Evolutionary conservation across 805 yeast genomes (phyloP), one percentile per base, ranked within the genome.

Genomic region (Candida anglica): DNA sequence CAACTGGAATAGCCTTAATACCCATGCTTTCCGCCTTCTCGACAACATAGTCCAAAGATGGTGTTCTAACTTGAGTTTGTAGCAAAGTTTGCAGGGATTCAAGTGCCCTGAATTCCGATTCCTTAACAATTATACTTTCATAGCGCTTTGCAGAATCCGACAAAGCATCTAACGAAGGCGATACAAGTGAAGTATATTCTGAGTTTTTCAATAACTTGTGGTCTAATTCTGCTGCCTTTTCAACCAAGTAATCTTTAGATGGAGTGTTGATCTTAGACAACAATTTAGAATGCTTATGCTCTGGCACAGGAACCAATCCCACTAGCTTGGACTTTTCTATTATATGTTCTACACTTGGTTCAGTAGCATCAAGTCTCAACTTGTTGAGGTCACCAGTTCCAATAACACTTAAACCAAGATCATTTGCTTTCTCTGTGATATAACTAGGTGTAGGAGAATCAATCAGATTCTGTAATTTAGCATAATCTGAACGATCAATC

Each of bases 1-100:
- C 10, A 6, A 10, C 15, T 3, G 38, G 28, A 11, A 45, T 11
- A 1, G 33, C 32, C 3, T 35, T 28, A 23, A 36, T 20, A 21
- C 44, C 42, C 10, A 33, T 24, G 24, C 46, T 56, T 19, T 37
- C 33, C 5, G 57, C 60, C 48, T 51, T 49, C n/a, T 49, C 53
- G 4, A 43, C 53, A 3, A 60, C 48, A 6, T 56, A 51, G 32
- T 47, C 33, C 16, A 28, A 6, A 3, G 29, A 15, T 22, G 39
- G 39, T 13, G 8, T 19, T 21, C 19, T 28, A 2, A 21, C 15
- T 10, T 26, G 28, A 7, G 28, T 10, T n/a, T 21, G 20, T 19
- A 30, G 32, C 19, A 26, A 17, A 15, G 17, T 10, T 5, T 5
- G n/a, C 16, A 10, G 9, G 28, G 28, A 26, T 26, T 15, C 19